Evolutionary conservation across 129 eudicot species (phyloP), one percentile per base, ranked within the genome.

Genomic region (Mikania micrantha): DNA sequence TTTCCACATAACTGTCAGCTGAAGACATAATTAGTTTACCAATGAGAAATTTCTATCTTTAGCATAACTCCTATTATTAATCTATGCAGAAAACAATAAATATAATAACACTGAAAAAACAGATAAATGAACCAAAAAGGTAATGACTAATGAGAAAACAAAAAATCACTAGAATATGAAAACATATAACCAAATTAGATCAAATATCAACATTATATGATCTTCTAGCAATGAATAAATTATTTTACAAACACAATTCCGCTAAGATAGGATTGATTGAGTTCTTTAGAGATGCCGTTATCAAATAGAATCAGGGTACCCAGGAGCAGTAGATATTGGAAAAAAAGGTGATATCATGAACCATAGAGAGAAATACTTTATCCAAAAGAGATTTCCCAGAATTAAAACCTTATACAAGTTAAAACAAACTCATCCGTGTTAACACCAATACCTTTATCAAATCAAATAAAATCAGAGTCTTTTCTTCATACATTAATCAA

Each of bases 1-100:
- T 75, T 87, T 89, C 96, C 96, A 89, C 74, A 89, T 40, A 83
- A 94, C 96, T 89, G 95, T 89, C 77, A 86, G 78, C 99, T 94
- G 93, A 85, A 82, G 56, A 83, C 73, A 83, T 64, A 75, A 80
- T 86, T 81, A 88, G 90, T 77, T 60, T 69, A 80, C 81, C 70
- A 72, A 70, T 69, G 80, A 69, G 67, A 74, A 78, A 64, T 77
- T 63, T 44, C 69, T 60, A 27, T 62, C 60, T 47, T 54, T n/a
- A 35, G 42, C 60, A 74, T 25, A 61, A 36, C 38, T 52, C 64
- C n/a, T 24, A 48, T 48, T 48, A 19, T 17, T 1, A 25, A 20
- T 67, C 60, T 48, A 47, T 54, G 27, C 35, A 38, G n/a, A 5
- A 70, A 47, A 39, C 68, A 31, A 21, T 69, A 53, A 13, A 27